These are phyloP conservation scores for Turritis glabra DNA, from an alignment of 345 rosid genomes.

Conservation along the genomic window DNA sequence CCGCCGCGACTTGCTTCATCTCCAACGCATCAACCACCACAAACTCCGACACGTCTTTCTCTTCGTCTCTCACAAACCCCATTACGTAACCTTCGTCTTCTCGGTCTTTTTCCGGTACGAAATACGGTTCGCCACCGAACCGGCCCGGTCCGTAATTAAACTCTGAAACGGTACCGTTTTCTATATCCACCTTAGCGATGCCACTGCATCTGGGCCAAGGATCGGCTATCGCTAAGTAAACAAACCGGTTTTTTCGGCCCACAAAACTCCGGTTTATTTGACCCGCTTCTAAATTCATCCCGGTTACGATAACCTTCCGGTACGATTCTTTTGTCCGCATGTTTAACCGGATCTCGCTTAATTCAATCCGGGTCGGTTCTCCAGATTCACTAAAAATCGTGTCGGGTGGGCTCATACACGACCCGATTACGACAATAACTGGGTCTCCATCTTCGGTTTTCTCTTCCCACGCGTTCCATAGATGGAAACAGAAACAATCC, in stretches of 20 bases:
- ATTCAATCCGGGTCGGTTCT: slow-evolving; percentile 36
- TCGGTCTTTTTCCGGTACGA: slow-evolving; percentile 39
- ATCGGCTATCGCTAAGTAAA: slow-evolving; percentile 70
- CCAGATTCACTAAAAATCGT: slow-evolving; percentile 57
- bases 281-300: slow-evolving; percentile 66
- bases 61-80: slow-evolving; percentile 65
- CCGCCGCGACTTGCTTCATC: slow-evolving; percentile 57
- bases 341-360: slow-evolving; percentile 61
- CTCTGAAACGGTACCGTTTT: slow-evolving; percentile 39
- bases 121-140: slow-evolving; percentile 73
- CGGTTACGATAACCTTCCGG: slow-evolving; percentile 43
- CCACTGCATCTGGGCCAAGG: slow-evolving; percentile 81
- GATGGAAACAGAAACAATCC: slow-evolving; percentile 65
- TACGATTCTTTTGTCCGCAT: slow-evolving; percentile 48
- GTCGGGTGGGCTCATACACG: slow-evolving; percentile 79
- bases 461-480: slow-evolving; percentile 88
- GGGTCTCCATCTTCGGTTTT: slow-evolving; percentile 38
- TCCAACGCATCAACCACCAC: slow-evolving; percentile 49
- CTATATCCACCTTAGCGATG: slow-evolving; percentile 63
- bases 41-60: slow-evolving; percentile 52
- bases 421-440: slow-evolving; percentile 53
- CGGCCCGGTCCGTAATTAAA: slow-evolving; percentile 52
- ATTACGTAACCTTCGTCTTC: slow-evolving; percentile 57
- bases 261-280: slow-evolving; percentile 45
- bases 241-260: slow-evolving; percentile 57